Base-by-base conservation (phyloP, 805 yeast species). In the Starmerella apicola region DNA sequence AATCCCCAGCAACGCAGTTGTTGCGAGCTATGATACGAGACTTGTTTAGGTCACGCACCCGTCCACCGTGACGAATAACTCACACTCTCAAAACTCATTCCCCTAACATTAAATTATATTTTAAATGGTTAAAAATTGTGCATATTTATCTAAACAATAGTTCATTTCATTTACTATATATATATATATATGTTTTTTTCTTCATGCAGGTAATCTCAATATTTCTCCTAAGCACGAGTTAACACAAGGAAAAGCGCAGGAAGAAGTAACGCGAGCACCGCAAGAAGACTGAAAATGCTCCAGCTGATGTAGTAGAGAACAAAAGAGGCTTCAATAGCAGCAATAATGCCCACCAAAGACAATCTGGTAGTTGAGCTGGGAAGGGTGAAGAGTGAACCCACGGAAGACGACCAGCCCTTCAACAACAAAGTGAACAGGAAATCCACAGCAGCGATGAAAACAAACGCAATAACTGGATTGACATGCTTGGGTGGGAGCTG, bases 251-350 rank as follows among this genome's bases (percentile, higher is more conserved):
- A 54, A 23, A 77, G 63, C 25, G 79, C 67, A 1, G 74, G 65
- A 3, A 70, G 70, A 39, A 78, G 59, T 18, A 74, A 51, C 5
- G 64, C 62, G 17, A 63, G 55, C 44, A 72, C 64, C 46, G 63
- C 61, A 29, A 80, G 53, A 5, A 83, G 70, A 15, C 66, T 63
- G 58, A 80, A 80, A 30, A 80, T 76, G 13, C 78, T 66, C 26
- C 72, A 64, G 16, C 73, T 71, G 49, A 71, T 54, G 59, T 68
- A 80, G 60, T 80, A 80, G 44, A 64, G 67, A 44, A 72, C 53
- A 44, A 80, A 76, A 10, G 67, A 61, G 23, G 55, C 51, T 58
- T 80, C 85, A 45, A 69, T 63, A 4, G 70, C 66, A 6, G 66
- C 58, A 17, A 80, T 56, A 1, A 56, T 57, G 35, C 77, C 54